Conservation (phyloP, 345 rosid species). For the Euphorbia tirucalli region DNA sequence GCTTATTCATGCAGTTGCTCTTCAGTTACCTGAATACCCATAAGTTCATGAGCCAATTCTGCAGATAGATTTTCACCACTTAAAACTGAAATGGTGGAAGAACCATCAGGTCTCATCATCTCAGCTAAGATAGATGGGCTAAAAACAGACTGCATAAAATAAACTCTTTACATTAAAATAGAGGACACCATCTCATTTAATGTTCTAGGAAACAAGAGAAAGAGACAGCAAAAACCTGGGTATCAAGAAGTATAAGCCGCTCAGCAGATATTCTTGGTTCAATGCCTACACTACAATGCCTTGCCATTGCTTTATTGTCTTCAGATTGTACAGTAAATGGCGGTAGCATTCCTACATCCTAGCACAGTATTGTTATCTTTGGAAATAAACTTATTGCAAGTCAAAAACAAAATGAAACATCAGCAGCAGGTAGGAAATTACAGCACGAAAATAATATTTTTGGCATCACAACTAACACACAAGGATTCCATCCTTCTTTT, state of each 20-base stretch:
- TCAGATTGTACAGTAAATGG: slow-evolving; percentile 64
- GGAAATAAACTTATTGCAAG: neutral
- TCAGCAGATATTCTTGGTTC: slow-evolving; percentile 81
- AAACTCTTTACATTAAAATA: neutral
- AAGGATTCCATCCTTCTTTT: neutral
- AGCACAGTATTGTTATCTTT: slow-evolving; percentile 10
- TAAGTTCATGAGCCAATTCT: slow-evolving; percentile 80
- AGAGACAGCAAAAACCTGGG: slow-evolving; percentile 46
- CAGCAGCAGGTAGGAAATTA: neutral
- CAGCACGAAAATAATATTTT: neutral
- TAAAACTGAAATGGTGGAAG: slow-evolving; percentile 61
- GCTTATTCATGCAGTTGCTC: neutral
- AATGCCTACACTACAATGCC: slow-evolving; percentile 69
- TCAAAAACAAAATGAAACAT: neutral
- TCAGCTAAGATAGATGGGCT: slow-evolving; percentile 78
- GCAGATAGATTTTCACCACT: slow-evolving; percentile 65
- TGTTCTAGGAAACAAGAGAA: neutral
- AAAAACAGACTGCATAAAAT: slow-evolving; percentile 63
- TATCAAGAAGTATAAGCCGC: slow-evolving; percentile 75
- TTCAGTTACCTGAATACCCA: slow-evolving; percentile 67
- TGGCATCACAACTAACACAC: neutral
- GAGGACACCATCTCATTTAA: neutral
- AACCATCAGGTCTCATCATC: slow-evolving; percentile 73
- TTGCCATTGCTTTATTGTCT: slow-evolving; percentile 60
- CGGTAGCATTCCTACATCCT: slow-evolving; percentile 65